Percentiles rank a stretch among this genome's conserved stretches.
phyloP scores from a whole-genome alignment of 2,329 filamentous ascomycete genomes.

The Hymenoscyphus scutula region DNA sequence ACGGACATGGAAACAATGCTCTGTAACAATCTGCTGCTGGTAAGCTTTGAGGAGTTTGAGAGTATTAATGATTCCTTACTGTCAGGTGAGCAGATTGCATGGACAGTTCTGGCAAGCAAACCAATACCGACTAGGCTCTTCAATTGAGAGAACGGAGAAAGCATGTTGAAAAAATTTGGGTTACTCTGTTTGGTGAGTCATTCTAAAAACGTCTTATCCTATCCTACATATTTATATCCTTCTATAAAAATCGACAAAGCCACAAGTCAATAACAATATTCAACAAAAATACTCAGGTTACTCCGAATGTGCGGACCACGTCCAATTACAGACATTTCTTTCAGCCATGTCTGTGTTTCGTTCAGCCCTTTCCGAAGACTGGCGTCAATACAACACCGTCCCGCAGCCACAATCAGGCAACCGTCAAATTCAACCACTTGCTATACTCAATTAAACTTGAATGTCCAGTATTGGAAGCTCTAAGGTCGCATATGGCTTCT shows the following conservation, averaged over 20 bases:
- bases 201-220: background rate
- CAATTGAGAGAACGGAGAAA: background rate
- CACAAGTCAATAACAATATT: background rate
- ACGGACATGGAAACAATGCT: slow-evolving; percentile 2
- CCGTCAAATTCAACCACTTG: background rate
- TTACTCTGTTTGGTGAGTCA: background rate
- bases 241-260: background rate
- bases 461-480: background rate
- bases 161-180: background rate
- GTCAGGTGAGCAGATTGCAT: background rate
- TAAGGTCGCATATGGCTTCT: background rate
- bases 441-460: background rate
- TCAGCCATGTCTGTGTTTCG: background rate
- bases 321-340: background rate
- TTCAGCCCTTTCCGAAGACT: background rate
- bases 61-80: background rate
- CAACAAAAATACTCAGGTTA: background rate
- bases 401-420: background rate
- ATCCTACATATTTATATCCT: background rate
- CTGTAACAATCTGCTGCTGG: background rate
- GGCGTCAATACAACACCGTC: background rate
- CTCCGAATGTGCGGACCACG: background rate
- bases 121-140: background rate
- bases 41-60: background rate
- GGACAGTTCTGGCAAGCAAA: background rate